phyloP scores from a whole-genome alignment of 176 grass and related monocot species.

The Rhynchospora tenuis region DNA sequence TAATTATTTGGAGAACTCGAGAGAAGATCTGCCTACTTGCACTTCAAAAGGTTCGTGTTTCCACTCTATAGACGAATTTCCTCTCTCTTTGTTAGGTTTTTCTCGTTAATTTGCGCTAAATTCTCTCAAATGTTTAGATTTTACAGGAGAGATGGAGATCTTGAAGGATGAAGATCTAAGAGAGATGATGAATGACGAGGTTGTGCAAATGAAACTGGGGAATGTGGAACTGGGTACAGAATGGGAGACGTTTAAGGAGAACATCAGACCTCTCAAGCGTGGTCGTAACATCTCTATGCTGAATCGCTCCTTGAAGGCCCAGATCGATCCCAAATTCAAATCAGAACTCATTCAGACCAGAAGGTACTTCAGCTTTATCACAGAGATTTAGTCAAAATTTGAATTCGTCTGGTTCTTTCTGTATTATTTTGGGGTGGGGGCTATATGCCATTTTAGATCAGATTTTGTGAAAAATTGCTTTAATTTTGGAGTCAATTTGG shows the following conservation, averaged over 20 bases:
- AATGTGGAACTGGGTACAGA: conserved; percentile 37
- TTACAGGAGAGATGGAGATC: conserved; percentile 2
- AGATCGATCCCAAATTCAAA: conserved; percentile 34
- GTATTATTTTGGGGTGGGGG: background rate
- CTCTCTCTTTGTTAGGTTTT: background rate
- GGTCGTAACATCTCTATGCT: conserved; percentile 77
- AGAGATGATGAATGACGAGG: conserved; percentile 6
- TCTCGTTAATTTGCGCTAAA: background rate
- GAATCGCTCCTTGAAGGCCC: conserved; percentile 65
- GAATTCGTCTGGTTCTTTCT: background rate
- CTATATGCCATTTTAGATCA: background rate
- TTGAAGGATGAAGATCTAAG: conserved; percentile 9
- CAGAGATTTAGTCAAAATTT: background rate
- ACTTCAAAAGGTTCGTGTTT: background rate
- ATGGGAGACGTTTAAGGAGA: conserved; percentile 88
- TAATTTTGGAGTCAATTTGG: background rate
- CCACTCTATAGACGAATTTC: background rate
- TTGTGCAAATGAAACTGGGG: conserved; percentile 19
- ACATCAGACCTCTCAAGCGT: conserved; percentile 91
- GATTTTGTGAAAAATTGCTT: background rate
- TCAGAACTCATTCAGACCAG: conserved; percentile 47
- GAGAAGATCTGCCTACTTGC: background rate
- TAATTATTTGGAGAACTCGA: background rate
- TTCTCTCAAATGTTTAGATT: background rate
- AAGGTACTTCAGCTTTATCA: conserved; percentile 26